phyloP scores from a whole-genome alignment of 176 grass and related monocot genomes.

The Avena insularis region DNA sequence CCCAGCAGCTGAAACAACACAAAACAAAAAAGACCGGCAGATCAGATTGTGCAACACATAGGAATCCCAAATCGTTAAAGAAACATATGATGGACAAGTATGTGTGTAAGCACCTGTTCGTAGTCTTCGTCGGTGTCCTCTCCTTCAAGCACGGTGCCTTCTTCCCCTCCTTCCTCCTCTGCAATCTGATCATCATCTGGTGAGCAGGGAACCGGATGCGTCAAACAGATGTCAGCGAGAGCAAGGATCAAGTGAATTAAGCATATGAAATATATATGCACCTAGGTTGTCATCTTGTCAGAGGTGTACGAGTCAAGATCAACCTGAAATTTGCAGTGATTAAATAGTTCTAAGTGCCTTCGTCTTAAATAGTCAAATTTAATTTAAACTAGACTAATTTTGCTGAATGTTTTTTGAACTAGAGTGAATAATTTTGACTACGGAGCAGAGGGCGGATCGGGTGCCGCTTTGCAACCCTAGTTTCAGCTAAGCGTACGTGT shows the following conservation, averaged over 20 bases:
- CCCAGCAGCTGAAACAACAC: conserved; percentile 64
- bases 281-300: conserved; percentile 36
- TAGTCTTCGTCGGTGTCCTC: conserved; percentile 65
- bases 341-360: too few relatives aligned
- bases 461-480: too few relatives aligned
- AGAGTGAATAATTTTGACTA: too few relatives aligned
- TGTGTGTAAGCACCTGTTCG: conserved; percentile 55
- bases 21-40: background rate
- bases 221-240: background rate
- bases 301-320: conserved; percentile 53
- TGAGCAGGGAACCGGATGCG: background rate
- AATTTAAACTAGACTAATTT: too few relatives aligned
- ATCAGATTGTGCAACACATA: conserved; percentile 1
- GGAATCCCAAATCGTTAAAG: background rate
- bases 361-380: too few relatives aligned
- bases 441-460: too few relatives aligned
- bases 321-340: conserved; percentile 55
- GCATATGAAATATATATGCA: conserved; percentile 33
- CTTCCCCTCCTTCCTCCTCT: conserved; percentile 48
- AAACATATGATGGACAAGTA: background rate
- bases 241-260: background rate
- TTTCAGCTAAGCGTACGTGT: too few relatives aligned
- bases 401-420: too few relatives aligned
- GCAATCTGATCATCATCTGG: conserved; percentile 60
- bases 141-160: conserved; percentile 59